Evolutionary conservation across 1,284 basidiomycete genomes (phyloP).

Genomic region (Boletellus dicymbophilus): DNA sequence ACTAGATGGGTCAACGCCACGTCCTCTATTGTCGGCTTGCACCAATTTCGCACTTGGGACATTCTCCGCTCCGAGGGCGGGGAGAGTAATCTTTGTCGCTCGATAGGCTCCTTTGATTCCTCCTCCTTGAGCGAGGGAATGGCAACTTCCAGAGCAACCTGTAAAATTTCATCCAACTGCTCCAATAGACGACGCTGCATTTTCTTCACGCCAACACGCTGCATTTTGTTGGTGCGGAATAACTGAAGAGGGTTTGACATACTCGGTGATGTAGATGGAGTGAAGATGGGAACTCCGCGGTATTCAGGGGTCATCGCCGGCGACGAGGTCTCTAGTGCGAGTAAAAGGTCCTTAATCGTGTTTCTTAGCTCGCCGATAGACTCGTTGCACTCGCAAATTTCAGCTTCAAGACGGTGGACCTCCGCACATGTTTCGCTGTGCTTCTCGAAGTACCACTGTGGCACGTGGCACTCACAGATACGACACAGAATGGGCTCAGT

Average conservation of each 20-base stretch:
- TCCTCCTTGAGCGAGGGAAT: conserved; percentile 92
- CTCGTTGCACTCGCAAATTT: conserved; percentile 94
- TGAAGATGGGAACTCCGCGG: conserved; percentile 84
- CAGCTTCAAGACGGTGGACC: conserved; percentile 94
- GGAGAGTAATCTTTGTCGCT: conserved; percentile 89
- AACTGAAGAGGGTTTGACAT: conserved; percentile 71
- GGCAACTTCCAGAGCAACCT: conserved; percentile 80
- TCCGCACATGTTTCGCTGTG: conserved; percentile 99
- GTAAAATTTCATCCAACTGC: conserved; percentile 84
- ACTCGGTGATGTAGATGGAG: conserved; percentile 65
- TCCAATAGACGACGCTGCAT: conserved; percentile 81
- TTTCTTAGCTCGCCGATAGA: conserved; percentile 84
- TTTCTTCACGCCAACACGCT: conserved; percentile 79
- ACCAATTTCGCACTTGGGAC: conserved; percentile 81
- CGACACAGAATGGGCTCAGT: conserved; percentile 93
- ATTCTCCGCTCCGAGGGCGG: conserved; percentile 85
- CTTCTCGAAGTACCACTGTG: conserved; percentile 99
- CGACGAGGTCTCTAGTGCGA: conserved; percentile 65
- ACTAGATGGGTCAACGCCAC: conserved; percentile 80
- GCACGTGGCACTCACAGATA: conserved; percentile 96
- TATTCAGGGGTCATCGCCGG: conserved; percentile 72
- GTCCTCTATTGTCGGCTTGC: conserved; percentile 84
- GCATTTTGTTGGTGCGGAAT: conserved; percentile 74
- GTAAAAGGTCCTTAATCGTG: conserved; percentile 75
- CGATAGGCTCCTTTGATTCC: conserved; percentile 87